Evolutionary conservation across 2,329 filamentous ascomycete species (phyloP).

Genomic region (Lachnellula subtilissima): DNA sequence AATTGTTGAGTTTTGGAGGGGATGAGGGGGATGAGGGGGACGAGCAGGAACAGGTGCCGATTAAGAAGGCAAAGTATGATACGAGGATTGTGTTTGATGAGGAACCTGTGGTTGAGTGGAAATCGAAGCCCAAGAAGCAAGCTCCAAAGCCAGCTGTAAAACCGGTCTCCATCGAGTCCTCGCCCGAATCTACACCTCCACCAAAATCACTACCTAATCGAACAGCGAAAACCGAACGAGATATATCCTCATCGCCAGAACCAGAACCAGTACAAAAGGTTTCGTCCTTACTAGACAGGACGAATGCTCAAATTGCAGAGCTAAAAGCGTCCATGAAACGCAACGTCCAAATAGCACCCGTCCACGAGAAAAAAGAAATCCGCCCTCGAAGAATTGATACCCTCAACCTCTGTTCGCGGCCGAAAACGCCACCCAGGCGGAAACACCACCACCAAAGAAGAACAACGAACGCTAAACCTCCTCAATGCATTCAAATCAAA

Average conservation of each 20-base stretch:
- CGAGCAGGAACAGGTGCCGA: slow-evolving; percentile 48
- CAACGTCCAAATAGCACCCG: slow-evolving; percentile 46
- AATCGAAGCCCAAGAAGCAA: slow-evolving; percentile 29
- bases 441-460: slow-evolving; percentile 48
- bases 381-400: slow-evolving; percentile 68
- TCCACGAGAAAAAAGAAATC: slow-evolving; percentile 60
- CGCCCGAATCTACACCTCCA: slow-evolving; percentile 34
- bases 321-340: slow-evolving; percentile 79
- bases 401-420: slow-evolving; percentile 63
- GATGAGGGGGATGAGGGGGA: slow-evolving; percentile 55
- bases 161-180: slow-evolving; percentile 33
- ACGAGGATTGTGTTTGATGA: slow-evolving; percentile 65
- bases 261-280: slow-evolving; percentile 34
- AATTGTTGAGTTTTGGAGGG: slow-evolving; percentile 71
- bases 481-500: slow-evolving; percentile 77
- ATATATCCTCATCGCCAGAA: slow-evolving; percentile 35
- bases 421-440: slow-evolving; percentile 63
- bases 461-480: slow-evolving; percentile 62
- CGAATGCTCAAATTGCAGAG: slow-evolving; percentile 75
- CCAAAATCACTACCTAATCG: slow-evolving; percentile 26
- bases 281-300: slow-evolving; percentile 53
- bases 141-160: slow-evolving; percentile 29
- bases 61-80: slow-evolving; percentile 72
- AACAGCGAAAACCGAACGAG: slow-evolving; percentile 31
- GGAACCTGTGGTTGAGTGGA: slow-evolving; percentile 33